A percentile compares a stretch with the other conserved stretches of the same genome.
Conservation (phyloP, 345 rosid genomes). For the Gossypium ekmanianum region DNA sequence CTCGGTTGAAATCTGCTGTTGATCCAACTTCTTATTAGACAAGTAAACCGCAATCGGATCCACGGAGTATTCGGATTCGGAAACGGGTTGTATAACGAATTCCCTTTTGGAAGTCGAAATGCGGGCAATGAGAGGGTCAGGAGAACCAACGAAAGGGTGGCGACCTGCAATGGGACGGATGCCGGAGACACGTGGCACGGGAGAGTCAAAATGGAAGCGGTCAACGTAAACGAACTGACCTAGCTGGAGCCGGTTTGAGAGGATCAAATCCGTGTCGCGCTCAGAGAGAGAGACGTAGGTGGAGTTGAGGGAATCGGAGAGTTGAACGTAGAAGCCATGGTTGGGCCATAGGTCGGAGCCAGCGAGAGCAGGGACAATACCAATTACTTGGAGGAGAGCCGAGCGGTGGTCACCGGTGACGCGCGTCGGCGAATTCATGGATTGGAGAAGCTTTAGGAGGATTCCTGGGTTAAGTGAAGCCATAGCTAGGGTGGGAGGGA, state of each 20-base stretch:
- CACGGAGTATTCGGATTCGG: conserved; percentile 62
- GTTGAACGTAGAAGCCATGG: conserved; percentile 93
- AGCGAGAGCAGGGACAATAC: conserved; percentile 90
- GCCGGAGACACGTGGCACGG: conserved; percentile 72
- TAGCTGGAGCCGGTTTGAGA: conserved; percentile 89
- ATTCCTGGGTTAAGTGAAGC: conserved; percentile 77
- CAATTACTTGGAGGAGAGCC: conserved; percentile 80
- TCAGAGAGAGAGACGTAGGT: conserved; percentile 96
- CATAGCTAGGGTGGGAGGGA: conserved; percentile 33
- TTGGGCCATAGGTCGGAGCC: conserved; percentile 91
- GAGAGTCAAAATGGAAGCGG: conserved; percentile 75
- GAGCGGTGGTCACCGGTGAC: conserved; percentile 96
- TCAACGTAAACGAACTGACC: conserved; percentile 90
- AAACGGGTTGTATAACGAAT: conserved; percentile 83
- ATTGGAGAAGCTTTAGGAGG: conserved; percentile 84
- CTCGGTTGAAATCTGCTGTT: conserved; percentile 3
- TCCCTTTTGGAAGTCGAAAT: conserved; percentile 69
- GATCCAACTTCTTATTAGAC: conserved; percentile 40
- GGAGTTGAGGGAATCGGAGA: conserved; percentile 93
- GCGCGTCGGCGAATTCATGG: conserved; percentile 74
- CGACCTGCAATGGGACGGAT: conserved; percentile 92
- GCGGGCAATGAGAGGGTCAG: conserved; percentile 78
- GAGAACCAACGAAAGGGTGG: conserved; percentile 75
- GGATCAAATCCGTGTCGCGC: conserved; percentile 82
- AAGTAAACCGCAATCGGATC: conserved; percentile 77